Percentiles rank a stretch among this genome's conserved stretches.
These are phyloP conservation scores for Chytridiales sp. DNA, from an alignment of 371 early-diverging fungal genomes.

Conservation along the genomic window DNA sequence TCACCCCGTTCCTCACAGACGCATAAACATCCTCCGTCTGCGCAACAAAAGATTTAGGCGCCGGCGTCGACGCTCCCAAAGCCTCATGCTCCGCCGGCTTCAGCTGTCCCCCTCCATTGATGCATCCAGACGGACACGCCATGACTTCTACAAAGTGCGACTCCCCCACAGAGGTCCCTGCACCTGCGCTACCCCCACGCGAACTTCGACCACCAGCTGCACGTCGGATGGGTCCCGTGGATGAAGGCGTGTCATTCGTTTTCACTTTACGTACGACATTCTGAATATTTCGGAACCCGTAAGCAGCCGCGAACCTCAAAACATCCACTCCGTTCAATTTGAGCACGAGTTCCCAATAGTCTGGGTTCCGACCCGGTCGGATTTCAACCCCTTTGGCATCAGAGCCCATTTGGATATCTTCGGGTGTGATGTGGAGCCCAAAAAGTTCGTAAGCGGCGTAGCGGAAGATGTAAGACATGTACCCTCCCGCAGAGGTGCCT, in stretches of 20 bases:
- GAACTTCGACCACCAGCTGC: slow-evolving; percentile 2
- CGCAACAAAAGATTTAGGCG: slow-evolving; percentile 53
- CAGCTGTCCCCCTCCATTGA: slow-evolving; percentile 90
- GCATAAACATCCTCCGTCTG: slow-evolving; percentile 59
- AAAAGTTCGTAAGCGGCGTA: slow-evolving; percentile 79
- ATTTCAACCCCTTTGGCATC: slow-evolving; percentile 41
- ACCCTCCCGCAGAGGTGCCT: slow-evolving; percentile 89
- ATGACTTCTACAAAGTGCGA: slow-evolving; percentile 92
- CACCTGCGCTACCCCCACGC: background rate
- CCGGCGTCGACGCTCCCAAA: slow-evolving; percentile 7
- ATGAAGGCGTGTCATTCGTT: slow-evolving; percentile 1
- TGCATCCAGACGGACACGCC: slow-evolving; percentile 93
- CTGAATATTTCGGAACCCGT: slow-evolving; percentile 97
- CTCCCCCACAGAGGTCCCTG: slow-evolving; percentile 3
- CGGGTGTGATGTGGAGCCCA: slow-evolving; percentile 50
- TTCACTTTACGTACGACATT: slow-evolving; percentile 76
- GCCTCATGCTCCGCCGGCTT: slow-evolving; percentile 31
- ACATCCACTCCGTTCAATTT: slow-evolving; percentile 41
- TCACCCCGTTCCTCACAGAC: slow-evolving; percentile 38
- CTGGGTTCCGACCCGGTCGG: slow-evolving; percentile 75
- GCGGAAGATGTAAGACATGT: slow-evolving; percentile 79
- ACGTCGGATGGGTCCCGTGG: slow-evolving; percentile 11
- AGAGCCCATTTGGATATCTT: slow-evolving; percentile 35
- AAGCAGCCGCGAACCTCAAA: slow-evolving; percentile 79
- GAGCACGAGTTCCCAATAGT: slow-evolving; percentile 44